A percentile compares a stretch with the other conserved stretches of the same genome.
Evolutionary conservation across 2,329 filamentous ascomycete species (phyloP).

Genomic region (Colletotrichum viniferum): DNA sequence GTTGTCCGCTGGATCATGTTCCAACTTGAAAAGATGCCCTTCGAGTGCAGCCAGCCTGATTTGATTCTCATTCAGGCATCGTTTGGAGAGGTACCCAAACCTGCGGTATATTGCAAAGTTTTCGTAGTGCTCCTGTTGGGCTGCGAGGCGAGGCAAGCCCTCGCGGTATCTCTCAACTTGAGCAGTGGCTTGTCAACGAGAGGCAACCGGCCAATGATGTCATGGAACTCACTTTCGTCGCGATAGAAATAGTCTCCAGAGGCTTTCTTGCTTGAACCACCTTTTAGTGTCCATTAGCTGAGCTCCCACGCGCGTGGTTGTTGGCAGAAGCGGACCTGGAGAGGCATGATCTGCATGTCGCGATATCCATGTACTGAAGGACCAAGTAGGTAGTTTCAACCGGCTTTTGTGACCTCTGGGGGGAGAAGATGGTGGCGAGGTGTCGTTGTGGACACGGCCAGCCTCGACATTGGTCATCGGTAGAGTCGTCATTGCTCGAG

Average conservation of each 20-base stretch:
- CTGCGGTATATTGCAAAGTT: background rate
- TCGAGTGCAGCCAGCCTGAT: background rate
- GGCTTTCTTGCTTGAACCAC: background rate
- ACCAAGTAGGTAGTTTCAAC: background rate
- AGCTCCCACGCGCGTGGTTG: no score
- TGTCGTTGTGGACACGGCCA: background rate
- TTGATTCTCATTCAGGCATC: background rate
- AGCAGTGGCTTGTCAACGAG: background rate
- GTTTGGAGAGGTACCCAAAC: background rate
- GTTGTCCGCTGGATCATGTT: background rate
- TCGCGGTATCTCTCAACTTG: background rate
- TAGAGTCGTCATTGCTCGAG: background rate
- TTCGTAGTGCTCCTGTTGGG: background rate
- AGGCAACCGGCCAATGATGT: background rate
- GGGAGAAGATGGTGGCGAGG: background rate
- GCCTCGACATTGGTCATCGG: background rate
- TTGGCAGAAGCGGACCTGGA: background rate
- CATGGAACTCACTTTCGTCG: background rate
- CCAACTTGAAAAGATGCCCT: background rate
- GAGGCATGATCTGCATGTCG: background rate
- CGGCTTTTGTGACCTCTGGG: background rate
- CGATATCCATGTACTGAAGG: fast-evolving
- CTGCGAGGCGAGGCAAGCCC: background rate
- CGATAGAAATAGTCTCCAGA: background rate
- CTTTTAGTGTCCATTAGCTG: background rate